Evolutionary conservation across 805 yeast genomes (phyloP).

Genomic region (Monosporozyma solicola): DNA sequence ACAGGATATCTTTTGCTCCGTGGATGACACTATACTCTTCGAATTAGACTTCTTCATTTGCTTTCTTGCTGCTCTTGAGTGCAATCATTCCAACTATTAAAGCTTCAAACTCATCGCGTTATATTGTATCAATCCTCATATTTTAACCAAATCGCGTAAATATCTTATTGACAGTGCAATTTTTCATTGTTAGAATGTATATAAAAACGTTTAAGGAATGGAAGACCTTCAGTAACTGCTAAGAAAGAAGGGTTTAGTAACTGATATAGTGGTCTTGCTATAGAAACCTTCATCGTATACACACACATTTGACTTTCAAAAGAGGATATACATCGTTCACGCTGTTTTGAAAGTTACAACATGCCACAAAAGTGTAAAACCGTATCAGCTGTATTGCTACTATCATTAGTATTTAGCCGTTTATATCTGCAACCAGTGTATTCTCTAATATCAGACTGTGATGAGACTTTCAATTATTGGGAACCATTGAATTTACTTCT

Average conservation of each 20-base stretch:
- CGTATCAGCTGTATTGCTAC: conserved; percentile 7
- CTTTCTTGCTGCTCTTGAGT: neutral
- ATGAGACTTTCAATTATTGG: conserved; percentile 89
- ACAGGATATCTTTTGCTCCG: conserved; percentile 22
- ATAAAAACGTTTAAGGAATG: neutral
- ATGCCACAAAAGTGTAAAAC: neutral
- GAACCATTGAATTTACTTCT: conserved; percentile 77
- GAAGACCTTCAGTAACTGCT: neutral
- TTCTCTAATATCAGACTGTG: conserved; percentile 79
- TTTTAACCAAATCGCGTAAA: neutral
- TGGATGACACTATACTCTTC: neutral
- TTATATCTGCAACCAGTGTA: conserved; percentile 35
- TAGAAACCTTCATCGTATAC: neutral
- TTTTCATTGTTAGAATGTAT: neutral
- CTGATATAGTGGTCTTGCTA: neutral
- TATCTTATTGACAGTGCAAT: neutral
- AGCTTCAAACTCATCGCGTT: neutral
- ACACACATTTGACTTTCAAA: neutral
- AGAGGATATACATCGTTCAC: neutral
- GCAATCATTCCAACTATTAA: neutral
- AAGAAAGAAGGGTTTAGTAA: no score
- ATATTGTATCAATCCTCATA: neutral
- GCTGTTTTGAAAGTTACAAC: neutral
- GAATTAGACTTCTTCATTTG: neutral
- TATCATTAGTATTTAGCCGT: conserved; percentile 20